Conservation (phyloP, 306 rosid genomes). For the Ormosia emarginata region DNA sequence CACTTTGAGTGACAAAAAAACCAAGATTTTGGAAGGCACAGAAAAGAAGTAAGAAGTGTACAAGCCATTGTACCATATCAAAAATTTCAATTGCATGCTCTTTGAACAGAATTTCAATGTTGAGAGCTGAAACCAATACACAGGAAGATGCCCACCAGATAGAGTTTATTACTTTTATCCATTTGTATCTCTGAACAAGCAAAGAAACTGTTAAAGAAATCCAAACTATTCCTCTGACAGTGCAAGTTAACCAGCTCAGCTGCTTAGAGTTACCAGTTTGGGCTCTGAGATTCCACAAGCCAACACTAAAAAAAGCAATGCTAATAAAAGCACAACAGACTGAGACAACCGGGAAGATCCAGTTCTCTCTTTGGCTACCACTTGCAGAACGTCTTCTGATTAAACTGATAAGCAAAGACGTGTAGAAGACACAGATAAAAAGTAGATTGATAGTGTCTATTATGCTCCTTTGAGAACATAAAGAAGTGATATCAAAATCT, state of each 20-base stretch:
- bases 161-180: conserved; percentile 31
- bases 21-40: conserved; percentile 43
- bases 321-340: conserved; percentile 38
- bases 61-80: conserved; percentile 31
- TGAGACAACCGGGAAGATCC: conserved; percentile 22
- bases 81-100: not conserved
- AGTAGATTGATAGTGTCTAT: conserved; percentile 24
- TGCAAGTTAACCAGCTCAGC: conserved; percentile 19
- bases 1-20: conserved; percentile 10
- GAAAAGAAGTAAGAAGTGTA: conserved; percentile 38
- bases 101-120: conserved; percentile 28
- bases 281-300: conserved; percentile 31
- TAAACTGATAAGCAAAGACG: conserved; percentile 9
- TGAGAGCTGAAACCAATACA: conserved; percentile 31
- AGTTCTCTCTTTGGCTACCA: conserved; percentile 2
- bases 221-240: conserved; percentile 47
- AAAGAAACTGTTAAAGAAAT: conserved; percentile 40
- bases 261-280: not conserved
- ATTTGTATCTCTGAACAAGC: conserved; percentile 35
- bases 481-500: conserved; percentile 26
- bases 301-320: conserved; percentile 27
- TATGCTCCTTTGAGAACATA: conserved; percentile 31
- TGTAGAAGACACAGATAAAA: conserved; percentile 23
- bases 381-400: not conserved
- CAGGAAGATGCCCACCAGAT: conserved; percentile 50